Evolutionary conservation across 2,329 filamentous ascomycete genomes (phyloP).

Genomic region (Trichoderma atroviride): DNA sequence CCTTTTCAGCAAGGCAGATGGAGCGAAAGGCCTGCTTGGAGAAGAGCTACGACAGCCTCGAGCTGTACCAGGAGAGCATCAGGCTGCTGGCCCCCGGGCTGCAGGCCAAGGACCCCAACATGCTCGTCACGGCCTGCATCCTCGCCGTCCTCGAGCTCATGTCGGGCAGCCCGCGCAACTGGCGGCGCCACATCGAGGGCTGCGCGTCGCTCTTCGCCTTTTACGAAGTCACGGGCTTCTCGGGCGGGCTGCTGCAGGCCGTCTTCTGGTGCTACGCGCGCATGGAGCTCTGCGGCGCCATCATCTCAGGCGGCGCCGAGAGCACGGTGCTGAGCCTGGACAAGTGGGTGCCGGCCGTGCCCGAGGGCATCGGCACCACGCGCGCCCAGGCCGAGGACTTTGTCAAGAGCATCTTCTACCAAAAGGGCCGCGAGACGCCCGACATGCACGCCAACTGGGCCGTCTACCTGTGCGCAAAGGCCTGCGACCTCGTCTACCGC

Average conservation of each 20-base stretch:
- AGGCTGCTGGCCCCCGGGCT: slow-evolving; percentile 46
- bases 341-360: slow-evolving; percentile 48
- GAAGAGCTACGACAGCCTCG: slow-evolving; percentile 53
- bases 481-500: slow-evolving; percentile 48
- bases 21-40: slow-evolving; percentile 53
- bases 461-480: slow-evolving; percentile 55
- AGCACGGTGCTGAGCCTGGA: slow-evolving; percentile 52
- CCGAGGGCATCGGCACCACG: slow-evolving; percentile 25
- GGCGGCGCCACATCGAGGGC: slow-evolving; percentile 59
- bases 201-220: slow-evolving; percentile 57
- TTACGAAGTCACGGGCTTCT: slow-evolving; percentile 52
- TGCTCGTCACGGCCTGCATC: slow-evolving; percentile 51
- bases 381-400: slow-evolving; percentile 35
- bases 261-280: slow-evolving; percentile 62
- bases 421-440: slow-evolving; percentile 37
- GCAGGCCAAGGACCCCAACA: slow-evolving; percentile 47
- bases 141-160: slow-evolving; percentile 53
- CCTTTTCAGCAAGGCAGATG: slow-evolving; percentile 56
- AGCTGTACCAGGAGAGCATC: slow-evolving; percentile 57
- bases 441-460: slow-evolving; percentile 60
- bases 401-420: slow-evolving; percentile 33
- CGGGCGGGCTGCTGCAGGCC: slow-evolving; percentile 50
- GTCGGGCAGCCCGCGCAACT: slow-evolving; percentile 52
- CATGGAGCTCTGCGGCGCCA: slow-evolving; percentile 59
- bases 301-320: slow-evolving; percentile 54